These are phyloP conservation scores for Aureobasidium sp. DNA, from an alignment of 2,329 filamentous ascomycete genomes.

Conservation along the genomic window DNA sequence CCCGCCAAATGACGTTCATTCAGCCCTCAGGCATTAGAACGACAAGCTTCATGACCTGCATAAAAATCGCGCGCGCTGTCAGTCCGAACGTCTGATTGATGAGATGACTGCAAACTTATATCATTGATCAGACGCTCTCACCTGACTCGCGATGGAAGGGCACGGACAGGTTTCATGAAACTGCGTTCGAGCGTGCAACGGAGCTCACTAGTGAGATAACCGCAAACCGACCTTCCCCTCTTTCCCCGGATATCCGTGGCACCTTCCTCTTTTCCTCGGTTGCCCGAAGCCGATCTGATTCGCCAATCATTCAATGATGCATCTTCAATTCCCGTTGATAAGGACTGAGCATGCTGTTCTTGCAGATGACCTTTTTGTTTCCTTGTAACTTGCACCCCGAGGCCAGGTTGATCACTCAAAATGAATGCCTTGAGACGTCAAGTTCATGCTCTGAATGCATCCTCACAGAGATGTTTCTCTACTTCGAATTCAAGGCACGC, in stretches of 20 bases:
- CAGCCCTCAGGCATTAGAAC: too few relatives aligned
- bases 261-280: slow-evolving; percentile 2
- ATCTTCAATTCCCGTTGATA: background rate
- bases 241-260: slow-evolving; percentile 10
- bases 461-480: slow-evolving; percentile 33
- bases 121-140: too few relatives aligned
- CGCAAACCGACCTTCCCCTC: too few relatives aligned
- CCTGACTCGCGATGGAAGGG: too few relatives aligned
- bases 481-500: slow-evolving; percentile 33
- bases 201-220: too few relatives aligned
- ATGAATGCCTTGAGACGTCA: slow-evolving; percentile 14
- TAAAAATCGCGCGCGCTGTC: too few relatives aligned
- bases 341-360: background rate
- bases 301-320: background rate
- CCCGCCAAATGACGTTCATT: too few relatives aligned
- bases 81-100: too few relatives aligned
- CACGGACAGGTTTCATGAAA: too few relatives aligned
- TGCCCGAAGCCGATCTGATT: background rate
- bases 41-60: too few relatives aligned
- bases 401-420: background rate
- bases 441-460: slow-evolving; percentile 14
- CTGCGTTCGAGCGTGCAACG: too few relatives aligned
- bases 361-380: background rate
- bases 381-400: background rate
- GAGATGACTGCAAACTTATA: too few relatives aligned